Base-by-base conservation (phyloP, 495 filamentous ascomycete genomes). In the Chaetomium fimeti region DNA sequence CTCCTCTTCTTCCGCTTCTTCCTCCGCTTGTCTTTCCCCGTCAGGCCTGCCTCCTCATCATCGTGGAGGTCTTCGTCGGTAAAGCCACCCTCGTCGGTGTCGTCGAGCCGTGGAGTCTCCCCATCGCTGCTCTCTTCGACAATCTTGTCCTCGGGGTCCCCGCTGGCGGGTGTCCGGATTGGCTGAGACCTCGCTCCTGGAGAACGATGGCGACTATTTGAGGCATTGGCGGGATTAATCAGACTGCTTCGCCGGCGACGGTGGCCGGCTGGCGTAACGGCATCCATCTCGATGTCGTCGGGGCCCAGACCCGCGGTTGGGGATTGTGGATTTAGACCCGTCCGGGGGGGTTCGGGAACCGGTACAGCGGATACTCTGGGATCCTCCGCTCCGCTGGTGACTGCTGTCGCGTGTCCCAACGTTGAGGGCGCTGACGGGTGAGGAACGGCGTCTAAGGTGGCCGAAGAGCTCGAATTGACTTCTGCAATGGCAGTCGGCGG, bases 1-100 rank as follows among this genome's bases (percentile, higher is more conserved):
- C 85, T 82, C 73, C 82, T 78, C 72, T 86, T 82, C 73, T 87
- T 84, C 62, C 84, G 79, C 64, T 83, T 84, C 67, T 90, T 83
- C 69, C 87, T 84, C 66, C 83, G 82, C 72, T 81, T 84, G 67
- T 93, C 89, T 62, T 81, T 83, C 63, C 81, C 82, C 43, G 91
- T 96, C 66, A 97, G 79, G 12, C 91, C 92, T 0, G 90, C 88
- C 79, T 96, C 92, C 75, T 95, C 92, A 72, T 97, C 92, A 75
- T 93, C 90, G 61, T 89, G 86, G n/a, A 88, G 74, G 52, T 86
- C 88, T 62, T 93, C 89, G 64, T 91, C 87, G 3, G 85, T 84
- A 42, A 79, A 53, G 18, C 66, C 71, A 13, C 70, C 72, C 22
- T 56, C 60, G 42, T 66, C 64, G 9, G 52, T 49, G 20, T 76